Base-by-base conservation (phyloP, 192 early-diverging fungal genomes). In the Haplosporangium gracile region DNA sequence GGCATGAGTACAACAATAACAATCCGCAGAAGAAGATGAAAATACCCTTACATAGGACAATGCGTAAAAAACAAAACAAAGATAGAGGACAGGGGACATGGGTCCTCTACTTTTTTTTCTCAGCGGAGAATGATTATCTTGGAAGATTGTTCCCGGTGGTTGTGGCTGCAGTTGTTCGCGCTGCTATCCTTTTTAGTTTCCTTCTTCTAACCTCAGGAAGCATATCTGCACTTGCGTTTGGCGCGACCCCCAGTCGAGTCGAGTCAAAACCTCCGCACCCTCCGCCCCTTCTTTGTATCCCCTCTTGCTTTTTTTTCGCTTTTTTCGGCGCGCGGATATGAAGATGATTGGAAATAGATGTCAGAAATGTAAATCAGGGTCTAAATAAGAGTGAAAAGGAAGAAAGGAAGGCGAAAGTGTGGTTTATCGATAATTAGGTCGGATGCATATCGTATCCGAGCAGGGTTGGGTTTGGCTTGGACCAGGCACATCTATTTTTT, bases 401-500 rank as follows among this genome's bases (percentile, higher is more conserved):
- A 15, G 29, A 13, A 13, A 65, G 13, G n/a, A 24, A 63, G 2
- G n/a, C n/a, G 6, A 63, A 65, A 32, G 8, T 26, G 26, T 65
- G 26, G 26, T 15, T 29, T 2, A 65, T 15, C 43, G 13, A 65
- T 32, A 29, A 29, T 32, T 65, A 29, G 24, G 60, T 32, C 29
- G 60, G 60, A 11, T 34, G 29, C 60, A 65, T 65, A 57, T 8
- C 60, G 36, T 18, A 20, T 8, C 60, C 60, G 32, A 29, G 57
- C 60, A 32, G 60, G 60, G 10, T 9, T 60, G 55, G 60, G 10
- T 9, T 60, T n/a, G 60, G 60, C 60, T 29, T 65, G 60, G 60
- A 65, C 60, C 60, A 65, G 60, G 11, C 60, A 45, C 60, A 65
- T 65, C 60, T 65, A 32, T 65, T 32, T 63, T 65, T 65, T 32